Evolutionary conservation across 2,329 filamentous ascomycete genomes (phyloP).

Genomic region (Neofusicoccum laricinum): DNA sequence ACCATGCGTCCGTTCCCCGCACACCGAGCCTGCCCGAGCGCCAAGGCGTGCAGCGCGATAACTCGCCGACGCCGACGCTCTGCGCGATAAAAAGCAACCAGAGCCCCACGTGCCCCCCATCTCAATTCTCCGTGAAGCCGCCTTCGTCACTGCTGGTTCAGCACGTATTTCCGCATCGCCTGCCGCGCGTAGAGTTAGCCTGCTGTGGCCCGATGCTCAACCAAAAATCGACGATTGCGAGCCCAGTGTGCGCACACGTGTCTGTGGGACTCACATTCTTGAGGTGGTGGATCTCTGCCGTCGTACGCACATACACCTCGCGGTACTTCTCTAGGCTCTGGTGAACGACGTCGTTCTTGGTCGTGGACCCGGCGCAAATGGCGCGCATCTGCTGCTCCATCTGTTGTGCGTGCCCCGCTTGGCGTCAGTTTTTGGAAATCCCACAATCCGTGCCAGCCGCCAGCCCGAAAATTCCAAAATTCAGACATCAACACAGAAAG

Average conservation of each 20-base stretch:
- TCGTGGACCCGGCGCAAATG: conserved; percentile 84
- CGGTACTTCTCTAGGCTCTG: conserved; percentile 86
- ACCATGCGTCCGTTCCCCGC: conserved; percentile 9
- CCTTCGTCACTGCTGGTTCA: conserved; percentile 22
- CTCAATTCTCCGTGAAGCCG: conserved; percentile 6
- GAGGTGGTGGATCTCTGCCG: conserved; percentile 66
- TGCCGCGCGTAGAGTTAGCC: conserved; percentile 22
- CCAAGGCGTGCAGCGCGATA: conserved; percentile 6
- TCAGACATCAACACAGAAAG: neutral
- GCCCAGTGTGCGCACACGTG: conserved; percentile 8
- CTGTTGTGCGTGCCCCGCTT: conserved; percentile 28
- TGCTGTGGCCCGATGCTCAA: conserved; percentile 19
- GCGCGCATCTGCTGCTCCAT: conserved; percentile 97
- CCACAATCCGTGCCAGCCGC: neutral
- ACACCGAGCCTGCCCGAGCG: conserved; percentile 8
- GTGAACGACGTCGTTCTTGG: conserved; percentile 69
- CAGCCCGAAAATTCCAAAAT: conserved; percentile 10
- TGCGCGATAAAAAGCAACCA: neutral
- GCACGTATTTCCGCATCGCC: conserved; percentile 41
- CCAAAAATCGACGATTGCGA: neutral
- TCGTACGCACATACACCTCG: conserved; percentile 78
- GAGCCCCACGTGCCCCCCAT: conserved; percentile 14
- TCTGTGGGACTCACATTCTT: conserved; percentile 45
- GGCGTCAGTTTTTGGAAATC: conserved; percentile 1
- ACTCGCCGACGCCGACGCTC: neutral